Evolutionary conservation across 306 rosid genomes (phyloP).

Genomic region (Pachyrhizus erosus): DNA sequence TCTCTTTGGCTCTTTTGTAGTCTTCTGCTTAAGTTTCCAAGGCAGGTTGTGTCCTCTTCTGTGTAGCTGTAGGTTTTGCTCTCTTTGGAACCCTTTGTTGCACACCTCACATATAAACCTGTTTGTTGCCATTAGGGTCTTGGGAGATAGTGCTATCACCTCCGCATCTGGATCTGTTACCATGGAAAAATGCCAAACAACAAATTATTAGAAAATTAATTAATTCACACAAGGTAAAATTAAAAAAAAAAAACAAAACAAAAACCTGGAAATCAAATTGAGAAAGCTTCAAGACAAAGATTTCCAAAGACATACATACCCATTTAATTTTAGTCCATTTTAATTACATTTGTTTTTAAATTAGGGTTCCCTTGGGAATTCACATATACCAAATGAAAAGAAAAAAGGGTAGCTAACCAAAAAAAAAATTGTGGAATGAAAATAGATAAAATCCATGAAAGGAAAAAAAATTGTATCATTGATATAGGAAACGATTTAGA

Average conservation of each 20-base stretch:
- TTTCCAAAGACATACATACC: conserved; percentile 11
- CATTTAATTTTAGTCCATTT: conserved; percentile 31
- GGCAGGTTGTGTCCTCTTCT: conserved; percentile 98
- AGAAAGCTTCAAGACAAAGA: conserved; percentile 40
- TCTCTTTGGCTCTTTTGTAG: conserved; percentile 79
- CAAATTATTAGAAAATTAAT: conserved; percentile 44
- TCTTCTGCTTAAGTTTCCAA: conserved; percentile 97
- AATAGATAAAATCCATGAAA: conserved; percentile 6
- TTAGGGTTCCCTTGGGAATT: conserved; percentile 42
- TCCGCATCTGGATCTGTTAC: conserved; percentile 95
- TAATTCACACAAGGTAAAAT: not conserved
- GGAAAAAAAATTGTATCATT: not conserved
- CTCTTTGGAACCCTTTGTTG: conserved; percentile 97
- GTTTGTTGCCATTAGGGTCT: conserved; percentile 98
- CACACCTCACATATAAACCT: conserved; percentile 97
- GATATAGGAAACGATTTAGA: not conserved
- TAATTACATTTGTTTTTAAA: not conserved
- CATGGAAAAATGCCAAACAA: conserved; percentile 62
- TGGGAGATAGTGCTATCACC: conserved; percentile 94
- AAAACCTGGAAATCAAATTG: not conserved
- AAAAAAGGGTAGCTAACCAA: not conserved
- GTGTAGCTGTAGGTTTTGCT: conserved; percentile 96
- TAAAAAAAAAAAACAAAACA: not conserved
- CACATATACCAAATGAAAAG: not conserved
- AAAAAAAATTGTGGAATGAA: not conserved